These are phyloP conservation scores for Orbilia blumenaviensis DNA, from an alignment of 2,329 filamentous ascomycete genomes.

Conservation along the genomic window DNA sequence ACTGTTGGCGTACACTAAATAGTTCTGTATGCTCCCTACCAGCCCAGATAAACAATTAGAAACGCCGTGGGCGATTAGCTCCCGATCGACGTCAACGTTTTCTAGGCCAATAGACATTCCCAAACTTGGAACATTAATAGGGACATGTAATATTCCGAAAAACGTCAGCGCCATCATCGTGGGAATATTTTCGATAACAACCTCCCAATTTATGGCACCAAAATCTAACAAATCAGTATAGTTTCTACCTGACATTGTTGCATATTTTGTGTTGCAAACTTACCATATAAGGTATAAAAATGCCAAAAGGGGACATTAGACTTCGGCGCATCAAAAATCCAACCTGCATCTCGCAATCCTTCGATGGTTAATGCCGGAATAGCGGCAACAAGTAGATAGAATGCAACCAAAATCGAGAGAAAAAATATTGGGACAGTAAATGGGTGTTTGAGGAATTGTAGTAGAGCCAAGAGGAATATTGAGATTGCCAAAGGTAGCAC, in stretches of 20 bases:
- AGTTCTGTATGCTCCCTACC: conserved; percentile 90
- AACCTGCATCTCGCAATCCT: conserved; percentile 76
- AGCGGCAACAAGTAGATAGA: conserved; percentile 78
- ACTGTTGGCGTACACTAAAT: conserved; percentile 96
- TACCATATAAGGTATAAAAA: conserved; percentile 94
- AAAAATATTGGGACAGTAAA: conserved; percentile 82
- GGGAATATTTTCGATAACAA: conserved; percentile 82
- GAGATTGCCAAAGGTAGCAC: conserved; percentile 79
- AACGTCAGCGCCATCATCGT: conserved; percentile 98
- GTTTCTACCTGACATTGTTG: conserved; percentile 49
- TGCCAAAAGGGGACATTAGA: conserved; percentile 93
- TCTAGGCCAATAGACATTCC: conserved; percentile 92
- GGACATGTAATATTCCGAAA: conserved; percentile 95
- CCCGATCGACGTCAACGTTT: conserved; percentile 87
- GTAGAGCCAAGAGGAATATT: conserved; percentile 77
- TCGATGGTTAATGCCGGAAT: conserved; percentile 74
- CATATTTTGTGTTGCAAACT: conserved; percentile 60
- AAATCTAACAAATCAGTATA: conserved; percentile 74
- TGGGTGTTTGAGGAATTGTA: conserved; percentile 80
- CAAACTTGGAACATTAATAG: conserved; percentile 95
- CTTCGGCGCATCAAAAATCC: conserved; percentile 89
- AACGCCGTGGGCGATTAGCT: conserved; percentile 89
- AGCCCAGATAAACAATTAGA: conserved; percentile 91
- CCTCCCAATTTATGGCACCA: conserved; percentile 80
- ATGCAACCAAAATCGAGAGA: conserved; percentile 76